Conservation (phyloP, 805 yeast species). For the Wickerhamia fluorescens region DNA sequence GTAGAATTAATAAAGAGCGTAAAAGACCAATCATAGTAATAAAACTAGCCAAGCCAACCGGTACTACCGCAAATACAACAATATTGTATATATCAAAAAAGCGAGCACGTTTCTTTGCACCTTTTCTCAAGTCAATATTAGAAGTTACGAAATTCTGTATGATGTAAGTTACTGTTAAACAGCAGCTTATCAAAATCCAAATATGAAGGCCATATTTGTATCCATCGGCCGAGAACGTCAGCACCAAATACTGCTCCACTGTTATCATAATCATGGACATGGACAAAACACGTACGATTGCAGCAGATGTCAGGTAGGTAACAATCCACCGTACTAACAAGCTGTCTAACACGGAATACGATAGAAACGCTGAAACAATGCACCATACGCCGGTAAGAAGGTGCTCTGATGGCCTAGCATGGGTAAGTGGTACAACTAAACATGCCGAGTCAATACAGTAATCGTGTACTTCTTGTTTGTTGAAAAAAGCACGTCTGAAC, state of each 20-base stretch:
- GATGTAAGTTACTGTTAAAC: conserved; percentile 71
- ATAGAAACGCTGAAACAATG: conserved; percentile 74
- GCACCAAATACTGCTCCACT: conserved; percentile 58
- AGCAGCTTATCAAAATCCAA: conserved; percentile 87
- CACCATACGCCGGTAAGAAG: conserved; percentile 90
- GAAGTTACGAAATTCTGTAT: conserved; percentile 85
- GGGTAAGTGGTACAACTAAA: conserved; percentile 2
- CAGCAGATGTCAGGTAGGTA: conserved; percentile 80
- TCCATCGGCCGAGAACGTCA: conserved; percentile 60
- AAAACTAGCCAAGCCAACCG: conserved; percentile 91
- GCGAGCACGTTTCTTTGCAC: conserved; percentile 41
- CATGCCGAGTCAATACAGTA: conserved; percentile 1
- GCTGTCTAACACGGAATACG: conserved; percentile 81
- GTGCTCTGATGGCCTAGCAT: conserved; percentile 39
- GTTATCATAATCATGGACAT: conserved; percentile 70
- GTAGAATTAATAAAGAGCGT: conserved; percentile 64
- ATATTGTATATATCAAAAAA: conserved; percentile 83
- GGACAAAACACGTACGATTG: conserved; percentile 78
- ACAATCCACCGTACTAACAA: conserved; percentile 92
- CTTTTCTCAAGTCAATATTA: conserved; percentile 47
- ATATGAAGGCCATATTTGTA: conserved; percentile 73
- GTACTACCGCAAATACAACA: conserved; percentile 96
- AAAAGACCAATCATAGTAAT: conserved; percentile 82
- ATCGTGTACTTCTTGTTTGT: conserved; percentile 2
- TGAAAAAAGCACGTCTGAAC: conserved; percentile 28